Base-by-base conservation (phyloP, 108 stramenopile species). In the Hondaea fermentalgiana region DNA sequence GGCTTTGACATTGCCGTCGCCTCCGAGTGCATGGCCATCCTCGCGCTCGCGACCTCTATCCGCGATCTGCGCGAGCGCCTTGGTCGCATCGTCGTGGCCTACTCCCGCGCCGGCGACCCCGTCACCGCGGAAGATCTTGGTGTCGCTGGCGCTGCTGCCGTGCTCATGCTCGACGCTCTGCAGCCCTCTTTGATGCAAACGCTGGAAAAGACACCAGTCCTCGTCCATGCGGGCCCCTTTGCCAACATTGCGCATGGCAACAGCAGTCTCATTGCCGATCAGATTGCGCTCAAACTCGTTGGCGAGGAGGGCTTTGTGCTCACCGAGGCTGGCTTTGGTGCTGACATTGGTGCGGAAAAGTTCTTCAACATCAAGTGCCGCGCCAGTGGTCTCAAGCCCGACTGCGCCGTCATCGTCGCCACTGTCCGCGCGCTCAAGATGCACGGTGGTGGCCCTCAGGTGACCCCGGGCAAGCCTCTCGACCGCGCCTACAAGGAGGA, bases 291-390 rank as follows among this genome's bases (percentile, higher is more conserved):
- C 72, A 96, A 96, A 87, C 88, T 98, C 58, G 97, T 95, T 10
- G 98, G 97, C 35, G 72, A 93, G 89, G 97, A 98, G 51, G 99
- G 99, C 47, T 98, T 95, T 87, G 96, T 95, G 57, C 97, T 99
- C 51, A 99, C 98, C 12, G 99, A 99, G 92, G 98, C 98, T 19
- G 98, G 99, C 10, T 99, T 99, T 91, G 99, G 99, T 5, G 96
- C 98, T 10, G 97, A 99, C 90, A 98, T 99, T 92, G 98, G 98
- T 43, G 96, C 96, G 96, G 98, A 98, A 88, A 99, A 99, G 91
- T 98, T 98, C 92, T 98, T 98, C 96, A 98, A 99, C 93, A 98
- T 99, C 91, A 99, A 99, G 93, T 98, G 98, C 90, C 93, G 99
- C 3, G 93, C 93, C 89, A 94, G 93, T 47, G 97, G 96, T 4